Base-by-base conservation (phyloP, 495 filamentous ascomycete genomes). In the Melanomma pulvis-pyrius region DNA sequence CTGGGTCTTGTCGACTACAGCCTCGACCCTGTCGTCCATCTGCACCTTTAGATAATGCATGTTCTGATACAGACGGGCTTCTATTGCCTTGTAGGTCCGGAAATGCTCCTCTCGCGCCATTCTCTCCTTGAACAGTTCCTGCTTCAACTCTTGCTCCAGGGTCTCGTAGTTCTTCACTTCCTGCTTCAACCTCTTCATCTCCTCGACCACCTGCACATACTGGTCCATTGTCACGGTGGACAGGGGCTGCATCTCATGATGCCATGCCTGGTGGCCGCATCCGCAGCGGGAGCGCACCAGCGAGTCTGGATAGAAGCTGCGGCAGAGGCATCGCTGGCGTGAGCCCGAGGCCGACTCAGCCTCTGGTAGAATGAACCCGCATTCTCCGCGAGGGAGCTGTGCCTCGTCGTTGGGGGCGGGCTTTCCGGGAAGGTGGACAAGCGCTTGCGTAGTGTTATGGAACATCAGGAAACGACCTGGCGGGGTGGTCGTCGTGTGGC, bases 191-290 rank as follows among this genome's bases (percentile, higher is more conserved):
- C 61, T 39, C 65, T 71, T 71, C 29, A 74, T 32, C 49, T 71
- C 64, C 48, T 73, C 65, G 8, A 73, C 47, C 22, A 73, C 65
- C 12, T 30, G 19, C 3, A 65, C 49, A 29, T 71, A 60, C 57
- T 75, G 68, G 34, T 75, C 65, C 41, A 69, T 50, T 17, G 68
- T 53, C 7, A 71, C 71, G 0, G 65, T 48, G 1, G 63, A 53
- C 36, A 73, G 21, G 1, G 71, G 62, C 41, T 73, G 67, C 1
- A 44, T 59, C 39, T 70, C 70, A 56, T 78, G 75, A 28, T 71
- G 67, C 67, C 75, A 78, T 51, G 75, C 75, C 54, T 75, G 74
- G 57, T 78, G 75, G 19, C 75, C 75, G 57, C 75, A 78, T 3
- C 72, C 70, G 47, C 75, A 78, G 24, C 24, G 54, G n/a, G 75